Evolutionary conservation across 805 yeast species (phyloP).

Genomic region (Kurtzmaniella cleridarum): DNA sequence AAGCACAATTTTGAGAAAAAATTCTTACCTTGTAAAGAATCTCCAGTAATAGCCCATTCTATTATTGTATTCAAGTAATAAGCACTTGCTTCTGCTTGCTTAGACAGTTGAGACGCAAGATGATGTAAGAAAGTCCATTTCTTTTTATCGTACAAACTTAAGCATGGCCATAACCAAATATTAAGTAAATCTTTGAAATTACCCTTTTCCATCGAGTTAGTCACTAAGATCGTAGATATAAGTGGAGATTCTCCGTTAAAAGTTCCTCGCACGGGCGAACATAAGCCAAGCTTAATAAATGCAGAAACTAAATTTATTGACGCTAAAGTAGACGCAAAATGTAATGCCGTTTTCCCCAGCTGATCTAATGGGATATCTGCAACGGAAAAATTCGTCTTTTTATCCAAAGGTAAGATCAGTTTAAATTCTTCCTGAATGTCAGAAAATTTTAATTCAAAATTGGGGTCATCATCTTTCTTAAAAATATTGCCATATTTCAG

Average conservation of each 20-base stretch:
- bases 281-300: slow-evolving; percentile 29
- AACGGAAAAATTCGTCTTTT: slow-evolving; percentile 6
- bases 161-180: slow-evolving; percentile 56
- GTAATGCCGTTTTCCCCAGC: slow-evolving; percentile 38
- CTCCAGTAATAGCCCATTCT: slow-evolving; percentile 21
- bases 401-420: slow-evolving; percentile 14
- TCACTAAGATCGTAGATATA: slow-evolving; percentile 76
- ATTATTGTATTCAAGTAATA: slow-evolving; percentile 32
- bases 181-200: slow-evolving; percentile 69
- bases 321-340: slow-evolving; percentile 39
- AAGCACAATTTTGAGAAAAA: slow-evolving; percentile 9
- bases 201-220: slow-evolving; percentile 74
- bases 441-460: slow-evolving; percentile 10
- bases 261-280: slow-evolving; percentile 37
- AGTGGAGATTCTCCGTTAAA: slow-evolving; percentile 33
- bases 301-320: slow-evolving; percentile 28
- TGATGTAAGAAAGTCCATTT: slow-evolving; percentile 84
- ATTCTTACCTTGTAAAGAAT: slow-evolving; percentile 1
- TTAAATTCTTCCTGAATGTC: slow-evolving; percentile 23
- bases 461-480: slow-evolving; percentile 24
- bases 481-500: slow-evolving; percentile 29
- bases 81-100: slow-evolving; percentile 27
- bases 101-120: slow-evolving; percentile 49
- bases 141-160: slow-evolving; percentile 46
- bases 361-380: slow-evolving; percentile 34